Evolutionary conservation across 306 rosid genomes (phyloP).

Genomic region (Dalbergia oliveri): DNA sequence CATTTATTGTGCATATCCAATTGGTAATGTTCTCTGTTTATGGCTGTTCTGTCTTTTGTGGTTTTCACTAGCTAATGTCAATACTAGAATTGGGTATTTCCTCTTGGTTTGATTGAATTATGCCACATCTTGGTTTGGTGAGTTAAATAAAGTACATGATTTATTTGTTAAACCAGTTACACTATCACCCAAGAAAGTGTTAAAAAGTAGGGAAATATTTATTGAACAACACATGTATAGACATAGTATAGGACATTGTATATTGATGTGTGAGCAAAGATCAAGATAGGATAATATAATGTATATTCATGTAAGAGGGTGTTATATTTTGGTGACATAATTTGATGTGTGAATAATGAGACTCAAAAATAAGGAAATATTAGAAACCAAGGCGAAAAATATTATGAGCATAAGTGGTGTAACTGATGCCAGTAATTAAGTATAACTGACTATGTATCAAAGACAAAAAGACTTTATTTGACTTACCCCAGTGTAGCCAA

Average conservation of each 20-base stretch:
- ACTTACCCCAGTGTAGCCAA: slow-evolving; percentile 92
- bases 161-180: slow-evolving; percentile 19
- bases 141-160: slow-evolving; percentile 11
- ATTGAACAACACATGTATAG: too few species aligned
- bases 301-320: too few species aligned
- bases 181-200: neutral
- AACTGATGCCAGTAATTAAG: slow-evolving; percentile 20
- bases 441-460: slow-evolving; percentile 28
- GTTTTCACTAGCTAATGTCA: neutral
- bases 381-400: slow-evolving; percentile 3
- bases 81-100: neutral
- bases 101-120: neutral
- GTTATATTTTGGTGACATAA: too few species aligned
- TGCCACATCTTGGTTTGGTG: slow-evolving; percentile 15
- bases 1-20: neutral
- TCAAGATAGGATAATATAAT: too few species aligned
- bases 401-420: slow-evolving; percentile 10
- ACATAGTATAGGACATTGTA: too few species aligned
- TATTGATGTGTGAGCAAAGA: too few species aligned
- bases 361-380: neutral
- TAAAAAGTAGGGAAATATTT: too few species aligned
- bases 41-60: slow-evolving; percentile 5
- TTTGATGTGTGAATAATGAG: too few species aligned
- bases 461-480: neutral
- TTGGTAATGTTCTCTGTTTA: neutral